phyloP scores from a whole-genome alignment of 495 filamentous ascomycete species.

The Penicillium subrubescens region DNA sequence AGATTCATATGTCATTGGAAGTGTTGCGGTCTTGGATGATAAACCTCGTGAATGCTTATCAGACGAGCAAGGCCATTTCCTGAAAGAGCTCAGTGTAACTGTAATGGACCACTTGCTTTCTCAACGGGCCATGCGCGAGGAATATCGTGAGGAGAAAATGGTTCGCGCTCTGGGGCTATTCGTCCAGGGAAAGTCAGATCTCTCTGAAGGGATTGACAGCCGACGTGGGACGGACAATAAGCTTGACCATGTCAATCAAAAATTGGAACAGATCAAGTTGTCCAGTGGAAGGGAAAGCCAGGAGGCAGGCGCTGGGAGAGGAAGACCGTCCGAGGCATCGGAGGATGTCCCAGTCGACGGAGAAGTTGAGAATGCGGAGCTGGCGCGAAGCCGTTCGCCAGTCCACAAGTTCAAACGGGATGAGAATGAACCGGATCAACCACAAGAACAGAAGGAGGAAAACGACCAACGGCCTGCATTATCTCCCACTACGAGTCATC shows the following conservation, averaged over 20 bases:
- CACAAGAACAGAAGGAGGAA: slow-evolving; percentile 2
- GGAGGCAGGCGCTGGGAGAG: neutral
- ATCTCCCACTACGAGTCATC: slow-evolving; percentile 25
- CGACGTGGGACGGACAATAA: neutral
- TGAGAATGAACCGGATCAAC: neutral
- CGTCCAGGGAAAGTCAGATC: slow-evolving; percentile 52
- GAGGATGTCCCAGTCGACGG: neutral
- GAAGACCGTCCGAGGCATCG: slow-evolving; percentile 13
- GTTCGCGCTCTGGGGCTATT: slow-evolving; percentile 56
- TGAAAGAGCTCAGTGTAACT: slow-evolving; percentile 47
- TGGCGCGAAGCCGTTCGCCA: slow-evolving; percentile 11
- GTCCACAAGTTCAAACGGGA: slow-evolving; percentile 16
- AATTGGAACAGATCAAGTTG: slow-evolving; percentile 17
- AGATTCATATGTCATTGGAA: slow-evolving; percentile 64
- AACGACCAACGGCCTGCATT: slow-evolving; percentile 22
- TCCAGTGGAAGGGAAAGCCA: neutral
- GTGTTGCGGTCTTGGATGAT: slow-evolving; percentile 59
- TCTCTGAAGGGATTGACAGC: slow-evolving; percentile 23
- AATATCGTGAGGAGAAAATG: slow-evolving; percentile 55
- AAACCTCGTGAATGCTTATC: slow-evolving; percentile 23
- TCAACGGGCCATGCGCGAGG: slow-evolving; percentile 49
- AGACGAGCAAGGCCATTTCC: slow-evolving; percentile 20
- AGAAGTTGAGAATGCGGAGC: neutral
- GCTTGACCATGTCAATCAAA: slow-evolving; percentile 17
- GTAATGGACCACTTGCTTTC: slow-evolving; percentile 61